Conservation (phyloP, 805 yeast genomes). For the Lachancea sp. region DNA sequence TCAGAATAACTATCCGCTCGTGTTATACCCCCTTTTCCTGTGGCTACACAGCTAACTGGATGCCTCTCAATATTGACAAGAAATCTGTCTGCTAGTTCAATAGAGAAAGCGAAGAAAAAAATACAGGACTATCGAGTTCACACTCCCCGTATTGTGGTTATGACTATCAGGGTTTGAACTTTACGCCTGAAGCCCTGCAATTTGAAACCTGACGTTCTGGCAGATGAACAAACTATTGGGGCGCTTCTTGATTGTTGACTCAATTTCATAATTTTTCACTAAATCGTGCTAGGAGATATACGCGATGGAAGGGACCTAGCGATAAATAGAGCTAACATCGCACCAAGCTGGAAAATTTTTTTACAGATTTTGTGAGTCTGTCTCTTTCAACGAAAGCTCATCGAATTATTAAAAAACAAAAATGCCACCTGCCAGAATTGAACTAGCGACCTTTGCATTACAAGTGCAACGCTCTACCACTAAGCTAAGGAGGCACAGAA, state of each 20-base stretch:
- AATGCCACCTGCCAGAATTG: slow-evolving; percentile 81
- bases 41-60: too few relatives aligned
- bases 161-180: neutral
- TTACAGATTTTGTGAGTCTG: slow-evolving; percentile 10
- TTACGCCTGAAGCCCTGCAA: neutral
- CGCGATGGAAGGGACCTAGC: neutral
- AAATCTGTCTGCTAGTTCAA: too few relatives aligned
- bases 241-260: neutral
- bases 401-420: slow-evolving; percentile 15
- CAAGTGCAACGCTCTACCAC: slow-evolving; percentile 99
- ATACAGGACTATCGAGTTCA: neutral
- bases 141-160: neutral
- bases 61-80: too few relatives aligned
- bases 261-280: slow-evolving; percentile 1
- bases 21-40: too few relatives aligned
- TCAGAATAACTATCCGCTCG: too few relatives aligned
- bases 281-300: neutral
- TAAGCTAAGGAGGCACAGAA: slow-evolving; percentile 86
- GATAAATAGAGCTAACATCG: too few relatives aligned
- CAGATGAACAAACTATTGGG: neutral
- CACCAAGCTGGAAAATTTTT: slow-evolving; percentile 9
- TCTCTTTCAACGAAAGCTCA: slow-evolving; percentile 7
- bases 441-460: slow-evolving; percentile 97
- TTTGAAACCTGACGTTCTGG: neutral
- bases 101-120: too few relatives aligned